Conservation (phyloP, 129 eudicot species). For the Glebionis coronaria region DNA sequence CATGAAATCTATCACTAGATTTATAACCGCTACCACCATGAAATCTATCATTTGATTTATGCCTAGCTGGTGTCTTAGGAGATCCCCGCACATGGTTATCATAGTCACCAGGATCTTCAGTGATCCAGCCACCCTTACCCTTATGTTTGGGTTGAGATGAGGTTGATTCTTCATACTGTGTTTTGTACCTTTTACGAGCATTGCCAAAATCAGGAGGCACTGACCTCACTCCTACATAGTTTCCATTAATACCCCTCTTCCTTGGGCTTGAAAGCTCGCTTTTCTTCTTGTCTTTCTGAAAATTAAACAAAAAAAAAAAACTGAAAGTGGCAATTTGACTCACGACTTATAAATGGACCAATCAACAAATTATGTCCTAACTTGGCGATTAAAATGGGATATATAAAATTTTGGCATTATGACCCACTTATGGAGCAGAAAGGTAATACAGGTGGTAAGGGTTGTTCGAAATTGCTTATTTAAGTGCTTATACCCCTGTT, state of each 20-base stretch:
- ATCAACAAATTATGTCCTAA: too few relatives aligned
- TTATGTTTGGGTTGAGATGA: constrained; percentile 46
- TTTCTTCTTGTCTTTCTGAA: constrained; percentile 56
- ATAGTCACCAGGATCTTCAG: constrained; percentile 30
- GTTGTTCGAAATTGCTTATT: too few relatives aligned
- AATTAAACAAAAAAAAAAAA: background rate
- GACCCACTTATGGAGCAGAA: too few relatives aligned
- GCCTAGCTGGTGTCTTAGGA: constrained; percentile 52
- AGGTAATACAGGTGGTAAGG: too few relatives aligned
- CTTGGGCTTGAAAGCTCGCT: constrained; percentile 52
- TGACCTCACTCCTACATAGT: constrained; percentile 37
- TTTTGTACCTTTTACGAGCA: constrained; percentile 43
- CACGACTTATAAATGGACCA: background rate
- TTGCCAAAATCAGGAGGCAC: constrained; percentile 48
- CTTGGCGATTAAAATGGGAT: too few relatives aligned
- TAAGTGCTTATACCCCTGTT: too few relatives aligned
- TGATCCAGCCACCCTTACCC: constrained; percentile 22
- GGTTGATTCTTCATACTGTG: constrained; percentile 28
- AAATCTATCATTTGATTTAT: constrained; percentile 19
- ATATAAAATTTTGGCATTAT: too few relatives aligned
- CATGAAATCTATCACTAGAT: constrained; percentile 24
- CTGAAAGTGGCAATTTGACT: background rate
- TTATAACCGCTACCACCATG: constrained; percentile 10
- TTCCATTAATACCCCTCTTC: constrained; percentile 35
- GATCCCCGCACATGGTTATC: constrained; percentile 49